A percentile compares a stretch with the other conserved stretches of the same genome.
Conservation (phyloP, 345 rosid genomes). For the Barbarea vulgaris region DNA sequence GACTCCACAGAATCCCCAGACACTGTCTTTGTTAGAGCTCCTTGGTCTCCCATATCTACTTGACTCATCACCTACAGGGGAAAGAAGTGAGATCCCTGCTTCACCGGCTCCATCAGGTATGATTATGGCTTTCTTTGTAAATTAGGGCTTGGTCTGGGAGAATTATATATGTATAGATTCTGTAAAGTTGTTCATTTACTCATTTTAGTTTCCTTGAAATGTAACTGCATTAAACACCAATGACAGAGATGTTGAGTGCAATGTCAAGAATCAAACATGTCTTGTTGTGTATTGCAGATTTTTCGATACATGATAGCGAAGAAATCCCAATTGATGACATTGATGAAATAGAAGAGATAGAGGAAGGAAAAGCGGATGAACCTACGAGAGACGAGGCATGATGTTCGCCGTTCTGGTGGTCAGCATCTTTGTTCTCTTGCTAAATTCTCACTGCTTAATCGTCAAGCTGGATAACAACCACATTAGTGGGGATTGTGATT, state of each 20-base stretch:
- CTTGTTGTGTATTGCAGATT: constrained; percentile 42
- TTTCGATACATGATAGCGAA: constrained; percentile 47
- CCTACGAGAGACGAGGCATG: constrained; percentile 32
- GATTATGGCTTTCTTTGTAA: background rate
- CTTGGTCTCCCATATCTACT: constrained; percentile 86
- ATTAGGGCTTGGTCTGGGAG: background rate
- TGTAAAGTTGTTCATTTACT: background rate
- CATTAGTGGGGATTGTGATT: background rate
- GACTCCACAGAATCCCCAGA: constrained; percentile 70
- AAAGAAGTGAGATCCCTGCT: constrained; percentile 36
- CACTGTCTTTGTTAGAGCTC: constrained; percentile 67
- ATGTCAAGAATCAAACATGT: background rate
- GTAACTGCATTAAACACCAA: background rate
- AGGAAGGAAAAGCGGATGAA: constrained; percentile 41
- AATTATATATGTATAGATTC: background rate
- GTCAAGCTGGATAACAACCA: constrained; percentile 8
- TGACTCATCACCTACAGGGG: constrained; percentile 51
- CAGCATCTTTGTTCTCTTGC: background rate
- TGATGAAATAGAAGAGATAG: constrained; percentile 66
- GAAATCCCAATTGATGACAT: constrained; percentile 78
- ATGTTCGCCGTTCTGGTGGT: constrained; percentile 1
- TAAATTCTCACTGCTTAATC: background rate
- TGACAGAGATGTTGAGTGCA: background rate
- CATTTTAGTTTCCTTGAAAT: background rate
- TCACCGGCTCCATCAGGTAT: constrained; percentile 51